A percentile compares a stretch with the other conserved stretches of the same genome.
Conservation (phyloP, 2,329 filamentous ascomycete genomes). For the Aspergillus ruber region DNA sequence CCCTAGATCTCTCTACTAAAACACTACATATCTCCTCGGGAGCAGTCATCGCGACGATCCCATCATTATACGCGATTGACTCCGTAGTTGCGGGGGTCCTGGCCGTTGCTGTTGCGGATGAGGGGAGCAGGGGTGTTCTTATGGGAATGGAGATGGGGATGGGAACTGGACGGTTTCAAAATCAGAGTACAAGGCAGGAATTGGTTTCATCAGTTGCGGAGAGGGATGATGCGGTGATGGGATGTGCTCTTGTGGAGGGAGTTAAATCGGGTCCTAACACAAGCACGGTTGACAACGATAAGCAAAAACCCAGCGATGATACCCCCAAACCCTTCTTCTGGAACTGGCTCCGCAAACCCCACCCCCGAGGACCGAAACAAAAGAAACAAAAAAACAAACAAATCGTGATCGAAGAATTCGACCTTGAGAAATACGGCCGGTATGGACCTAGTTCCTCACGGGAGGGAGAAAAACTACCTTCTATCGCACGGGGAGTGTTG, state of each 20-base stretch:
- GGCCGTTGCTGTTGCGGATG: slow-evolving; percentile 39
- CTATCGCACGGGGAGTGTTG: slow-evolving; percentile 28
- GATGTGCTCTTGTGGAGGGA: slow-evolving; percentile 29
- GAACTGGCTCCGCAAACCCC: no score
- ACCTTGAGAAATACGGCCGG: slow-evolving; percentile 40
- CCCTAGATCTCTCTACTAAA: slow-evolving; percentile 38
- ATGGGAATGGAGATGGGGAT: slow-evolving; percentile 28
- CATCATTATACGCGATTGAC: slow-evolving; percentile 44
- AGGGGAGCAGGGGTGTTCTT: slow-evolving; percentile 33
- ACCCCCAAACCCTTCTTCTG: neutral
- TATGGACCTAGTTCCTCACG: slow-evolving; percentile 31
- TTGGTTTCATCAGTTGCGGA: slow-evolving; percentile 36
- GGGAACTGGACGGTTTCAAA: slow-evolving; percentile 16
- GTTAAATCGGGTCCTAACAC: slow-evolving; percentile 15
- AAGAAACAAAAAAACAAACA: slow-evolving; percentile 23
- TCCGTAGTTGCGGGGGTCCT: slow-evolving; percentile 41
- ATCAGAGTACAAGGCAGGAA: slow-evolving; percentile 7
- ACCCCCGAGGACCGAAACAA: slow-evolving; percentile 5
- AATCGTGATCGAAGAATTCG: slow-evolving; percentile 37
- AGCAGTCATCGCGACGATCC: slow-evolving; percentile 35
- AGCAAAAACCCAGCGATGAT: neutral
- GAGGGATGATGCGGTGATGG: slow-evolving; percentile 36
- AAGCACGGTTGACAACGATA: neutral
- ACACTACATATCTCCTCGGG: slow-evolving; percentile 36
- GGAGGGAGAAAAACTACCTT: slow-evolving; percentile 36